These are phyloP conservation scores for Rhodotorula glutinis DNA, from an alignment of 1,284 basidiomycete species.

Conservation along the genomic window DNA sequence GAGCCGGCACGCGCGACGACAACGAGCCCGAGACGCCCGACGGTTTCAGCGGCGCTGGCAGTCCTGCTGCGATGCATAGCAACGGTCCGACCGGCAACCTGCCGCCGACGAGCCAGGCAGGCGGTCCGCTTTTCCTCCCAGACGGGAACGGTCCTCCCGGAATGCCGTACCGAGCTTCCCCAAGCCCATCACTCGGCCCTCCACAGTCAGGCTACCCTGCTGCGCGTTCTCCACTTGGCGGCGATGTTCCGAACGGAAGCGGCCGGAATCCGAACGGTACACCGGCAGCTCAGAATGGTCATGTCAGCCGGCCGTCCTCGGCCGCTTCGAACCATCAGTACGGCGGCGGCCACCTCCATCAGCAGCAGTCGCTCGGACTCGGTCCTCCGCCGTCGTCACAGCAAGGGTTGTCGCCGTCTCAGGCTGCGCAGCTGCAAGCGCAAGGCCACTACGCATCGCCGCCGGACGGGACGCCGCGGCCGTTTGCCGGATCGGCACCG, in stretches of 20 bases:
- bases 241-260: slow-evolving; percentile 6
- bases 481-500: background rate
- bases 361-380: slow-evolving; percentile 6
- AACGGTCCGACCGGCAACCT: background rate
- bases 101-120: background rate
- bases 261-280: slow-evolving; percentile 2
- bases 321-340: slow-evolving; percentile 30
- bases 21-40: slow-evolving; percentile 18
- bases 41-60: slow-evolving; percentile 5
- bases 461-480: background rate
- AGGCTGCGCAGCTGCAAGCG: background rate
- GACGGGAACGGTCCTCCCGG: background rate
- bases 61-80: slow-evolving; percentile 10
- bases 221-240: slow-evolving; percentile 3
- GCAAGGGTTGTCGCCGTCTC: background rate
- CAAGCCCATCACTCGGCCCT: slow-evolving; percentile 23
- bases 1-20: slow-evolving; percentile 19
- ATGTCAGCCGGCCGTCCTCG: slow-evolving; percentile 23
- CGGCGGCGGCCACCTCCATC: background rate
- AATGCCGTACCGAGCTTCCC: slow-evolving; percentile 20
- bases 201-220: background rate
- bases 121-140: background rate
- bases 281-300: slow-evolving; percentile 5
- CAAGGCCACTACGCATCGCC: background rate
- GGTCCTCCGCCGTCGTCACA: background rate